Evolutionary conservation across 257 asterid species (phyloP).

Genomic region (Solanum appendiculatum): DNA sequence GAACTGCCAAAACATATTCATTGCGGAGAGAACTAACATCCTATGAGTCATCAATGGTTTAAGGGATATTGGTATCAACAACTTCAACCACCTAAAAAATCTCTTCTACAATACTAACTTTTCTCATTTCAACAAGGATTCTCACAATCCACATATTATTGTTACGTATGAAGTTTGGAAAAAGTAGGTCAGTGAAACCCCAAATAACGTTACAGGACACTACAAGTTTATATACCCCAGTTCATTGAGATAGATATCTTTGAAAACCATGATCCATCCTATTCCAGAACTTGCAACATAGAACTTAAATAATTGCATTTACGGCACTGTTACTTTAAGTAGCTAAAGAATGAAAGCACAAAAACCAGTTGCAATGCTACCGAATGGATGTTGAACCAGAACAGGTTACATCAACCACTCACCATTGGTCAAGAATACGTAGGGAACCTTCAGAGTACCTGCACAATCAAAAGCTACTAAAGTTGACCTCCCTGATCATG

Average conservation of each 20-base stretch:
- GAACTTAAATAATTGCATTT: neutral
- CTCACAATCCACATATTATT: neutral
- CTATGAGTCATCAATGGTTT: neutral
- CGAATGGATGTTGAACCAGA: neutral
- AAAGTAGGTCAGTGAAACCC: neutral
- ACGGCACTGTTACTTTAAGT: neutral
- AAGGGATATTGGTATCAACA: neutral
- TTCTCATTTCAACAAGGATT: neutral
- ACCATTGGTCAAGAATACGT: slow-evolving; percentile 90
- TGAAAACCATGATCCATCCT: neutral
- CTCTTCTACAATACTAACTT: neutral
- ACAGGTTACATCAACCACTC: slow-evolving; percentile 16
- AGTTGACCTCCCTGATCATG: neutral
- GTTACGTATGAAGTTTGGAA: neutral
- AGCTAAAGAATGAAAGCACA: neutral
- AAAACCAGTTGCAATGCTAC: neutral
- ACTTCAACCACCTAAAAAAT: neutral
- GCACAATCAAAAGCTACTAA: slow-evolving; percentile 9
- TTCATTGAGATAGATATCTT: neutral
- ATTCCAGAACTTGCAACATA: neutral
- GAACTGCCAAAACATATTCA: neutral
- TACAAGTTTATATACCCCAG: neutral
- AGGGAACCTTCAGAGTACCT: slow-evolving; percentile 72
- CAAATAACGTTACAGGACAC: neutral
- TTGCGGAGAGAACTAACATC: neutral